These are phyloP conservation scores for Amanita pseudoporphyria DNA, from an alignment of 768 basidiomycete genomes.

Conservation along the genomic window DNA sequence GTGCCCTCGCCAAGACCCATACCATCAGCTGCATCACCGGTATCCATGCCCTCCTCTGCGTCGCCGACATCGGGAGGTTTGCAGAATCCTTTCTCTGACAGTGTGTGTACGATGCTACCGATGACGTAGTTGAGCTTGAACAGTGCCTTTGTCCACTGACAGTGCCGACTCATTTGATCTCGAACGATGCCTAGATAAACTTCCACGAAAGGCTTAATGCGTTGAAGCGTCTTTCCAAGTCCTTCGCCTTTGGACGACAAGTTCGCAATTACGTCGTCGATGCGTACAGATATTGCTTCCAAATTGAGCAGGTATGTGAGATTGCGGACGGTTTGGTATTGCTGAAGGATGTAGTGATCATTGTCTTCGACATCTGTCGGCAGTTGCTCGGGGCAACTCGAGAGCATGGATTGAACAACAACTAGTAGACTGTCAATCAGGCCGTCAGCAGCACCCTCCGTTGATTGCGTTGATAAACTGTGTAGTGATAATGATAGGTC, in stretches of 20 bases:
- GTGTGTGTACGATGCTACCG: conserved; percentile 58
- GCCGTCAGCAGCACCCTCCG: conserved; percentile 20
- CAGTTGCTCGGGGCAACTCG: conserved; percentile 22
- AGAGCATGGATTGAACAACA: conserved; percentile 50
- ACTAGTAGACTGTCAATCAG: conserved; percentile 60
- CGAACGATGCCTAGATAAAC: conserved; percentile 48
- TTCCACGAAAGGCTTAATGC: conserved; percentile 69
- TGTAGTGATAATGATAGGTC: conserved; percentile 10
- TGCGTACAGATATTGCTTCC: conserved; percentile 26
- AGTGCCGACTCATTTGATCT: conserved; percentile 45
- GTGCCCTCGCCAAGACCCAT: conserved; percentile 84
- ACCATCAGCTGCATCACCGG: conserved; percentile 50
- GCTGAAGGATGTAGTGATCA: conserved; percentile 45
- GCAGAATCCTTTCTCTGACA: conserved; percentile 89
- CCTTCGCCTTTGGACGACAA: conserved; percentile 26
- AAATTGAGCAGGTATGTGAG: conserved; percentile 43
- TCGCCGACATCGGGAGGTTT: conserved; percentile 70
- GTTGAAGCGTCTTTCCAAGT: conserved; percentile 26
- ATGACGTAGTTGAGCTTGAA: conserved; percentile 82
- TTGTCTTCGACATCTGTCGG: conserved; percentile 19
- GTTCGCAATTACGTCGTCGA: conserved; percentile 28
- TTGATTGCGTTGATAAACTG: conserved; percentile 7
- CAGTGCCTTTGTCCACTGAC: conserved; percentile 61
- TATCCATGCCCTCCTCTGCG: conserved; percentile 36
- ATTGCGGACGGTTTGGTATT: conserved; percentile 32